Conservation (phyloP, 352 stramenopile species). For the Phytophthora constricta region DNA sequence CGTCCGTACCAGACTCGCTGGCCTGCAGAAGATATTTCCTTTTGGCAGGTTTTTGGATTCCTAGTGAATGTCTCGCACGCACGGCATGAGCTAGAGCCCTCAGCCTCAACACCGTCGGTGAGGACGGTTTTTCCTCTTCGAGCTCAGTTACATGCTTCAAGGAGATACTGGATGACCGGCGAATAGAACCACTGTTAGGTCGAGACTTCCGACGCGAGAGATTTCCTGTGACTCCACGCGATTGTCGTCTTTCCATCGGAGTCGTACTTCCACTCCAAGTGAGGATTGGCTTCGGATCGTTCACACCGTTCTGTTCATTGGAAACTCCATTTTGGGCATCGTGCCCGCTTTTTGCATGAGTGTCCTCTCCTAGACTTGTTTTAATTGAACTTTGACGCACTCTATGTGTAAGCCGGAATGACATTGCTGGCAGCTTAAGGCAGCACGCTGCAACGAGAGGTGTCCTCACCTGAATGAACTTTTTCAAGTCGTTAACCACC, state of each 20-base stretch:
- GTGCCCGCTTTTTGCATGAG: no score
- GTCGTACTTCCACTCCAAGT: constrained; percentile 26
- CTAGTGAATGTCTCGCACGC: constrained; percentile 58
- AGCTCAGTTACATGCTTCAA: constrained; percentile 22
- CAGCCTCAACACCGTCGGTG: constrained; percentile 47
- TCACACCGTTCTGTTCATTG: no score
- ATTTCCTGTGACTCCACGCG: constrained; percentile 6
- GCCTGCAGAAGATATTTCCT: constrained; percentile 51
- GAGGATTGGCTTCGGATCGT: constrained; percentile 10
- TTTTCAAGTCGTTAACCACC: not conserved
- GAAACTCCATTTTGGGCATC: no score
- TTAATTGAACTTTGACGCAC: no score
- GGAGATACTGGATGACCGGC: constrained; percentile 13
- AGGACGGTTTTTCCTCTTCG: constrained; percentile 34
- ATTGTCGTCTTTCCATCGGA: constrained; percentile 16
- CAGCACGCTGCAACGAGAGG: not conserved
- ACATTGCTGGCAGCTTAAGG: not conserved
- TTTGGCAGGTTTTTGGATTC: constrained; percentile 33
- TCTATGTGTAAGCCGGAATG: not conserved
- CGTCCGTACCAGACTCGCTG: constrained; percentile 46
- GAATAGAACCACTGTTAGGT: constrained; percentile 13
- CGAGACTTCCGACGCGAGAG: constrained; percentile 21
- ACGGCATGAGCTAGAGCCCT: constrained; percentile 59
- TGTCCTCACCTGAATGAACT: not conserved
- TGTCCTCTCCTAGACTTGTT: no score